These are phyloP conservation scores for Solanum habrochaites DNA, from an alignment of 257 asterid genomes.

Conservation along the genomic window DNA sequence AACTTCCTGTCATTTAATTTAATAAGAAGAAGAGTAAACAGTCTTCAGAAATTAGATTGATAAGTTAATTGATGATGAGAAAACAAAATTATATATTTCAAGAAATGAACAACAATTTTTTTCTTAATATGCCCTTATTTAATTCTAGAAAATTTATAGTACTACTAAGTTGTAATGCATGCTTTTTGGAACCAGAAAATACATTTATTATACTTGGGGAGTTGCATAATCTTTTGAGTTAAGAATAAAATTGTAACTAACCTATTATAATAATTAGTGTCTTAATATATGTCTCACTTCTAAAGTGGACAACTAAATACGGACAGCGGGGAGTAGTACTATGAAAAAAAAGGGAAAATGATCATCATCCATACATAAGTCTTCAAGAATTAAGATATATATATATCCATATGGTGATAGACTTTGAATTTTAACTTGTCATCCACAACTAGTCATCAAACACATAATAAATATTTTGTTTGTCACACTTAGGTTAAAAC, in stretches of 20 bases:
- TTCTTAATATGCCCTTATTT: too few relatives aligned
- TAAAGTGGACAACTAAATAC: too few relatives aligned
- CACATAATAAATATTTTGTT: not conserved
- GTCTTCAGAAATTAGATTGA: not conserved
- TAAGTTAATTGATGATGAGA: not conserved
- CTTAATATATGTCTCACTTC: too few relatives aligned
- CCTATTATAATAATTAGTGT: too few relatives aligned
- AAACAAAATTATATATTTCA: not conserved
- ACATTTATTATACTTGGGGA: too few relatives aligned
- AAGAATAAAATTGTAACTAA: too few relatives aligned
- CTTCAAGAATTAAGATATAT: not conserved
- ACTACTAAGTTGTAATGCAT: too few relatives aligned
- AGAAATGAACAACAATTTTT: fast-evolving
- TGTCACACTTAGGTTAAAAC: not conserved
- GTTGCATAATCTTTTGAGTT: too few relatives aligned
- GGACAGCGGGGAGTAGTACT: fast-evolving
- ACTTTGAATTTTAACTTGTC: not conserved
- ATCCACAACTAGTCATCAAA: not conserved
- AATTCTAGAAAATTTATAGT: too few relatives aligned
- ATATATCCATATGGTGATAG: not conserved
- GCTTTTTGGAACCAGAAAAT: too few relatives aligned
- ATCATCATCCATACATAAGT: not conserved
- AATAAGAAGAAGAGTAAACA: not conserved
- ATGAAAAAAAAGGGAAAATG: not conserved
- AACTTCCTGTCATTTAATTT: not conserved